Evolutionary conservation across 2,329 filamentous ascomycete genomes (phyloP).

Genomic region (Talaromyces sp.): DNA sequence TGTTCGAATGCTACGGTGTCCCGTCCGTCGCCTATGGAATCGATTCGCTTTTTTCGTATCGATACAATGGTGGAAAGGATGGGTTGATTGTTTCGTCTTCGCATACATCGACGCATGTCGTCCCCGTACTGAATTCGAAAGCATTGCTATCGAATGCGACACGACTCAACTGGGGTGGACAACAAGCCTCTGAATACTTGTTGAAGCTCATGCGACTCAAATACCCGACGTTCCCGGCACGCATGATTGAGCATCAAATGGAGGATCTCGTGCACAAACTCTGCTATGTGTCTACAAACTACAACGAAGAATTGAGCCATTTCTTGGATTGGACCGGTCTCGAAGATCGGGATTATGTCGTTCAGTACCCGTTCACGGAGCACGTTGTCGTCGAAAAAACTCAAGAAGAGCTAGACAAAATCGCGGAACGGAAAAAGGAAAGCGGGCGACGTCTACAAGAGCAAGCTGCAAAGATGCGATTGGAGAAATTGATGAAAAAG

Average conservation of each 20-base stretch:
- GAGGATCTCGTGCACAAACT: conserved; percentile 85
- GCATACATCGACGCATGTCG: conserved; percentile 90
- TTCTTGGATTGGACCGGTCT: conserved; percentile 90
- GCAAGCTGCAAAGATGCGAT: conserved; percentile 93
- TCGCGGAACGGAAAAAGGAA: conserved; percentile 93
- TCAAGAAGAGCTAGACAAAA: conserved; percentile 84
- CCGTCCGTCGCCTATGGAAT: conserved; percentile 91
- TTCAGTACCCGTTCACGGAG: conserved; percentile 93
- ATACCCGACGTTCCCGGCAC: conserved; percentile 84
- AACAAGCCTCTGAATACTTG: conserved; percentile 85
- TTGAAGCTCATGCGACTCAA: conserved; percentile 86
- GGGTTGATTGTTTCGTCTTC: conserved; percentile 90
- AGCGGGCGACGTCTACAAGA: conserved; percentile 88
- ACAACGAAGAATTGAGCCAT: conserved; percentile 70
- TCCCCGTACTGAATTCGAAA: conserved; percentile 85
- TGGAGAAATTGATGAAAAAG: conserved; percentile 93
- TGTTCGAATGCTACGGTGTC: conserved; percentile 93
- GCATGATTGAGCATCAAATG: conserved; percentile 80
- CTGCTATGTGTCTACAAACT: conserved; percentile 83
- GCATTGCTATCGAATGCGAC: conserved; percentile 81
- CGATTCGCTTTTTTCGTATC: conserved; percentile 94
- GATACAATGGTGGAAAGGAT: conserved; percentile 82
- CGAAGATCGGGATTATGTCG: conserved; percentile 81
- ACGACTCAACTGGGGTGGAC: conserved; percentile 90
- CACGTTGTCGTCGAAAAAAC: conserved; percentile 88